These are phyloP conservation scores for Candida alai DNA, from an alignment of 805 yeast genomes.

Conservation along the genomic window DNA sequence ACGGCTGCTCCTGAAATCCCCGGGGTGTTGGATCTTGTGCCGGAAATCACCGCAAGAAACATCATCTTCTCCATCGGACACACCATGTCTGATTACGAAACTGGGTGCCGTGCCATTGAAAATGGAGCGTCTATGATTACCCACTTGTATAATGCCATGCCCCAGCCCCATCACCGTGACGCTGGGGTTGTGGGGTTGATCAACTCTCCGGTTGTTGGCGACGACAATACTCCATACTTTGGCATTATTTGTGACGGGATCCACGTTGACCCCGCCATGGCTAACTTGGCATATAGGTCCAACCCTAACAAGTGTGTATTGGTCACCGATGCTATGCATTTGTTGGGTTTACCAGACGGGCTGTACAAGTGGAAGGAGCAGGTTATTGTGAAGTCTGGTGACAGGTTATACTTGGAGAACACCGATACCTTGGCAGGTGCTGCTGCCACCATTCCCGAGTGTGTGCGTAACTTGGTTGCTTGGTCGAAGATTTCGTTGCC, in stretches of 20 bases:
- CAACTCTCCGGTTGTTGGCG: slow-evolving; percentile 24
- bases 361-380: slow-evolving; percentile 49
- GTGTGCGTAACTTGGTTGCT: slow-evolving; percentile 45
- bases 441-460: slow-evolving; percentile 51
- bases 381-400: slow-evolving; percentile 45
- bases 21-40: slow-evolving; percentile 43
- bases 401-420: slow-evolving; percentile 44
- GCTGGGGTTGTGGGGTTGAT: slow-evolving; percentile 53
- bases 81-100: slow-evolving; percentile 37
- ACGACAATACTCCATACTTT: slow-evolving; percentile 37
- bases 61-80: slow-evolving; percentile 46
- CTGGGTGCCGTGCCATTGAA: slow-evolving; percentile 41
- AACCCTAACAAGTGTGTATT: slow-evolving; percentile 51
- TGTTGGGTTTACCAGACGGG: slow-evolving; percentile 57
- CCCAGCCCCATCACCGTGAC: slow-evolving; percentile 55
- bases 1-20: slow-evolving; percentile 53
- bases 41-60: slow-evolving; percentile 27
- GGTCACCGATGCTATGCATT: slow-evolving; percentile 58
- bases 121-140: slow-evolving; percentile 60
- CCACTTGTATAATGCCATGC: slow-evolving; percentile 62
- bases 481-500: slow-evolving; percentile 50
- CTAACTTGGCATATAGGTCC: slow-evolving; percentile 46
- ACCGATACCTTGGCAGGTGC: slow-evolving; percentile 60
- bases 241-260: slow-evolving; percentile 58
- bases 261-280: slow-evolving; percentile 55